Evolutionary conservation across 371 early-diverging fungal genomes (phyloP), one percentile per base, ranked within the genome.

Genomic region (Syncephalastrum monosporum): DNA sequence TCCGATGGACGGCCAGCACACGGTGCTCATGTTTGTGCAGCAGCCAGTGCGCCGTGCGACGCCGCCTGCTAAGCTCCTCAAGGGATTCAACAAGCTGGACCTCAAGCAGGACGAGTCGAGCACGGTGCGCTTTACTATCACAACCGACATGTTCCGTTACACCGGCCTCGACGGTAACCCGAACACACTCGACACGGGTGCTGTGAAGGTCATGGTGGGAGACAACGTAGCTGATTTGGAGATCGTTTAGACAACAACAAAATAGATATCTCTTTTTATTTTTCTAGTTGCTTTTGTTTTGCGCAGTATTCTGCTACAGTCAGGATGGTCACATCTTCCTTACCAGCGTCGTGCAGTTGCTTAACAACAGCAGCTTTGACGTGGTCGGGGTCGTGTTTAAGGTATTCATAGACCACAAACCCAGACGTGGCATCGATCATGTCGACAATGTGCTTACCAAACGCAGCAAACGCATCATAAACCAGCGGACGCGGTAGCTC

Each of bases 21-120:
- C 78, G 0, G 85, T 87, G 4, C 71, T 85, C 41, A 77, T 88
- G 73, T 87, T 74, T 51, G 67, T 84, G 19, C 67, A 79, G n/a
- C 85, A 87, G 45, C 69, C 73, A n/a, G 77, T 72, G 53, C 78
- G 87, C 14, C 53, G 50, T 10, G 48, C 70, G 14, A 68, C 72
- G 3, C 76, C 76, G 17, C 68, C 68, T 23, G 64, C 62, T 21
- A 69, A 72, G 42, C 55, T 77, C 23, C 62, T 83, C 12, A 75
- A 77, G 54, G 74, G 74, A 0, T 86, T 88, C 45, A 65, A 78
- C 42, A 88, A 88, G 67, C 55, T 82, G 6, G 25, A 59, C 14
- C 60, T 86, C 8, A 64, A 52, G 3, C 60, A 72, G 4, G 80
- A 79, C 8, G 58, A 77, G n/a, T 65, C 75, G 3, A 58, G 57